Conservation (phyloP, 768 basidiomycete species). For the Leccinellum albellum region DNA sequence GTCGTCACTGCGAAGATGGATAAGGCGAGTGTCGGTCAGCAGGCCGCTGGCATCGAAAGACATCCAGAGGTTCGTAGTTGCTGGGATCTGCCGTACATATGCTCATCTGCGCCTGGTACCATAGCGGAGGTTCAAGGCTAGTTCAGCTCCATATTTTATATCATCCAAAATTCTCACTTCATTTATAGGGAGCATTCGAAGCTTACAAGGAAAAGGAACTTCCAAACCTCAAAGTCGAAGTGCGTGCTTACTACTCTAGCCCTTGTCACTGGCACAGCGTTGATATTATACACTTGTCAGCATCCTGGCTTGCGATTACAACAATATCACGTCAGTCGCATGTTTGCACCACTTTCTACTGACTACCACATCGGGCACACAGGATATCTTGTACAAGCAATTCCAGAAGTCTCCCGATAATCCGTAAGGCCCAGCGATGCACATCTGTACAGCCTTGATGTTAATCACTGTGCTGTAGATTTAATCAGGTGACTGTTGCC, state of each 20-base stretch:
- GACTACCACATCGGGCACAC: constrained; percentile 2
- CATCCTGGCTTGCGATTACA: constrained; percentile 88
- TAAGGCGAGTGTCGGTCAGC: constrained; percentile 84
- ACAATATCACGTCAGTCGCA: constrained; percentile 70
- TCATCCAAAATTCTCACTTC: constrained; percentile 3
- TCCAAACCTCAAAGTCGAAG: constrained; percentile 72
- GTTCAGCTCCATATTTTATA: background rate
- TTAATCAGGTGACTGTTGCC: constrained; percentile 74
- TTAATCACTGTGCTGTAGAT: constrained; percentile 41
- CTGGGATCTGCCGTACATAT: background rate
- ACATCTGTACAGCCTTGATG: constrained; percentile 5
- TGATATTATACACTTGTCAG: constrained; percentile 35
- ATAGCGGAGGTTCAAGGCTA: constrained; percentile 86
- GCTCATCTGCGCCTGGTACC: constrained; percentile 11
- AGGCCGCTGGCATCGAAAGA: constrained; percentile 80
- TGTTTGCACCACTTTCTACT: constrained; percentile 4
- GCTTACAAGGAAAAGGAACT: constrained; percentile 87
- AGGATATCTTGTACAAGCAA: constrained; percentile 88
- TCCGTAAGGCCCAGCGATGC: constrained; percentile 52
- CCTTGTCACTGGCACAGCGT: background rate
- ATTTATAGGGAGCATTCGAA: constrained; percentile 72
- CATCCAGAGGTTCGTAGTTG: constrained; percentile 81
- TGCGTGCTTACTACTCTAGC: constrained; percentile 31
- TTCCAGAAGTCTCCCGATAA: constrained; percentile 97
- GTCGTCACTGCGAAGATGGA: constrained; percentile 90